A percentile compares a stretch with the other conserved stretches of the same genome.
Conservation (phyloP, 331 rosid species). For the Prunus yedoensis region DNA sequence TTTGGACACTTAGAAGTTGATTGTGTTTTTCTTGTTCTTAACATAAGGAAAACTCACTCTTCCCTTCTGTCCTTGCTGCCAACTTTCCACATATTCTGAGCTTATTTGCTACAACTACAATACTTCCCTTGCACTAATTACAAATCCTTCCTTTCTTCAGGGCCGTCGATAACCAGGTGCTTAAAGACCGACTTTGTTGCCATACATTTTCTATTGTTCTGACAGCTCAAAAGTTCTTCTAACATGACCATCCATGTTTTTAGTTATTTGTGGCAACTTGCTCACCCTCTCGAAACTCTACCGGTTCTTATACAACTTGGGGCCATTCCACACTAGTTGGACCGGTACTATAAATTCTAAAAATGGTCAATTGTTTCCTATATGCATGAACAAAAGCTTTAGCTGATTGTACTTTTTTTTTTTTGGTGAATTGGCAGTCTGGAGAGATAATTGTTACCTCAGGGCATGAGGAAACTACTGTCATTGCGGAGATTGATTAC, state of each 20-base stretch:
- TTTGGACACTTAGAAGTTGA: no score
- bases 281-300: slow-evolving; percentile 33
- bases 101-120: neutral
- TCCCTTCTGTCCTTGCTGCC: neutral
- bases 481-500: slow-evolving; percentile 28
- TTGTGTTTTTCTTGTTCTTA: no score
- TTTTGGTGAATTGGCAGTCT: slow-evolving; percentile 11
- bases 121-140: neutral
- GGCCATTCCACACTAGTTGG: slow-evolving; percentile 40
- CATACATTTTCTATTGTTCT: neutral
- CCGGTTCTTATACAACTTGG: slow-evolving; percentile 25
- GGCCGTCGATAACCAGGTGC: slow-evolving; percentile 41
- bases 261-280: slow-evolving; percentile 38
- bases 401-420: neutral
- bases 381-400: neutral
- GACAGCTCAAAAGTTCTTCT: neutral
- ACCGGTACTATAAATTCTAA: slow-evolving; percentile 21
- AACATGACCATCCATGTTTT: neutral
- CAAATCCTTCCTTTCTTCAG: slow-evolving; percentile 18
- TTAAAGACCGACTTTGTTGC: neutral
- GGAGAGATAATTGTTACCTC: slow-evolving; percentile 33
- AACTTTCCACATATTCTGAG: neutral
- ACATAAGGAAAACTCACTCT: neutral
- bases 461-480: slow-evolving; percentile 23
- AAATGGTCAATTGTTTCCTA: neutral